phyloP scores from a whole-genome alignment of 2,329 filamentous ascomycete genomes.

The Chrysoporthe deuterocubensis region DNA sequence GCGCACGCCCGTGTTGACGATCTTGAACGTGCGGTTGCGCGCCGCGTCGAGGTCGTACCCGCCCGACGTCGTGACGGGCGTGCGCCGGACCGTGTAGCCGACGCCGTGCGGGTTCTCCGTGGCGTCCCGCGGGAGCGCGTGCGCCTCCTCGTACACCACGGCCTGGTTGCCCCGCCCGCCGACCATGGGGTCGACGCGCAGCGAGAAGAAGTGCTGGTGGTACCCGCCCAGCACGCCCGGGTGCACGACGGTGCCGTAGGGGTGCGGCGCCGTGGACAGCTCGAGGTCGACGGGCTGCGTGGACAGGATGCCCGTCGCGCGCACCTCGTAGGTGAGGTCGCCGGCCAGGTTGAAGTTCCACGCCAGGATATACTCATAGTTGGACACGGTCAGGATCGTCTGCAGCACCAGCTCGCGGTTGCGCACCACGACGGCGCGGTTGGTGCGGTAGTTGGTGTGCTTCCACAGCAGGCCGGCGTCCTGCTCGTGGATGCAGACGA shows the following conservation, averaged over 20 bases:
- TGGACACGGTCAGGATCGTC: constrained; percentile 60
- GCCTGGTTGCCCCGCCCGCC: constrained; percentile 59
- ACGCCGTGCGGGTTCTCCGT: constrained; percentile 53
- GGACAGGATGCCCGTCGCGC: constrained; percentile 56
- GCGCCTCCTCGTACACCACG: constrained; percentile 62
- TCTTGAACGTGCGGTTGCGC: constrained; percentile 60
- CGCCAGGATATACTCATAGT: constrained; percentile 54
- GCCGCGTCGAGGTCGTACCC: constrained; percentile 52
- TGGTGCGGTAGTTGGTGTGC: constrained; percentile 58
- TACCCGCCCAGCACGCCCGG: constrained; percentile 66
- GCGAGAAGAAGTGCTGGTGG: constrained; percentile 78
- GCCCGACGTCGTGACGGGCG: constrained; percentile 49
- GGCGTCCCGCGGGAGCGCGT: constrained; percentile 50
- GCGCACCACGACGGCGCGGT: constrained; percentile 54
- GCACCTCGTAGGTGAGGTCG: constrained; percentile 30
- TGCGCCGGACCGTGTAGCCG: constrained; percentile 53
- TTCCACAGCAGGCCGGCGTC: constrained; percentile 63
- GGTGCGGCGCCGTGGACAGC: constrained; percentile 50
- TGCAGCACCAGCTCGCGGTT: constrained; percentile 58
- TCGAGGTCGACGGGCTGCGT: constrained; percentile 58
- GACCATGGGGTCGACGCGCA: constrained; percentile 65
- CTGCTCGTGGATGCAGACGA: constrained; percentile 61
- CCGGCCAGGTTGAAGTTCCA: constrained; percentile 54
- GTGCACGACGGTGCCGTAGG: constrained; percentile 64
- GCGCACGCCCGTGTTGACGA: constrained; percentile 54